phyloP scores from a whole-genome alignment of 192 early-diverging fungal species.

The Backusella tarrabulga region DNA sequence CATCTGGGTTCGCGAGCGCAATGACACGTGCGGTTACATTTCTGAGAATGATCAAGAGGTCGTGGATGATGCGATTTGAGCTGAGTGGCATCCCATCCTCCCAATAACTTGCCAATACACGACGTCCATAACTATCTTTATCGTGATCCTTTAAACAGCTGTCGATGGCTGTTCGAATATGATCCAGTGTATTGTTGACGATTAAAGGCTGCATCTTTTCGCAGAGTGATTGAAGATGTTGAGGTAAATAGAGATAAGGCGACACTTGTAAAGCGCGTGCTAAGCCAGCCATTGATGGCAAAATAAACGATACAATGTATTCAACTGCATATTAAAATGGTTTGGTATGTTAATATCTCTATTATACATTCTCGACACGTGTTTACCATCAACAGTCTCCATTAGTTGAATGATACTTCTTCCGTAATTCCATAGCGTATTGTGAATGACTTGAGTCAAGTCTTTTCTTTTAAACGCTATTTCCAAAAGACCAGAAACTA shows the following conservation, averaged over 20 bases:
- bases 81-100: conserved; percentile 44
- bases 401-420: conserved; percentile 21
- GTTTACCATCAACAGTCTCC: conserved; percentile 4
- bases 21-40: conserved; percentile 50
- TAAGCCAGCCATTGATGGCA: conserved; percentile 57
- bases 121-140: conserved; percentile 39
- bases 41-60: conserved; percentile 46
- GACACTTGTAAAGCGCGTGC: conserved; percentile 50
- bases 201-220: conserved; percentile 44
- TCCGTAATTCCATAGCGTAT: conserved; percentile 46
- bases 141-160: conserved; percentile 26
- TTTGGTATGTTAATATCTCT: neutral
- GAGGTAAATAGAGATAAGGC: conserved; percentile 41
- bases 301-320: conserved; percentile 46
- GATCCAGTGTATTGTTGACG: conserved; percentile 40
- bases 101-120: conserved; percentile 46
- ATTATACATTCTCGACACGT: neutral
- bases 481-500: conserved; percentile 37
- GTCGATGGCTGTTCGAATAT: conserved; percentile 39
- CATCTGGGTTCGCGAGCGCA: neutral
- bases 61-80: conserved; percentile 50
- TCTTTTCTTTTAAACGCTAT: conserved; percentile 34
- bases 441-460: conserved; percentile 31
- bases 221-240: conserved; percentile 45
- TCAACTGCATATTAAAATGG: conserved; percentile 11